Conservation (phyloP, 2,329 filamentous ascomycete species). For the Colletotrichum tamarilloi region DNA sequence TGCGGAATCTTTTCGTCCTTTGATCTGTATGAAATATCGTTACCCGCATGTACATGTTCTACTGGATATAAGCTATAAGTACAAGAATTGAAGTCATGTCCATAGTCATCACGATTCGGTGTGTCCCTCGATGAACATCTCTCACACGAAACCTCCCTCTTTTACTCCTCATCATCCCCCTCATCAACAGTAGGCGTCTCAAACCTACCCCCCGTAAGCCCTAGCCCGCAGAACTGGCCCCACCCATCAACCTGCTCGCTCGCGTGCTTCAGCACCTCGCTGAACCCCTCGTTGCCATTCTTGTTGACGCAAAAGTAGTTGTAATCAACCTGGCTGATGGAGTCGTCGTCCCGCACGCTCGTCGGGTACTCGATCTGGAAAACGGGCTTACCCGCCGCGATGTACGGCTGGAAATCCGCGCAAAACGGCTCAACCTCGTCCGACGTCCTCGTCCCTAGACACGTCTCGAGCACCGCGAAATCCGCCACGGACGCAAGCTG, state of each 20-base stretch:
- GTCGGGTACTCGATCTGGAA: slow-evolving; percentile 49
- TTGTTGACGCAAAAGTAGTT: slow-evolving; percentile 41
- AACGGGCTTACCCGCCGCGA: slow-evolving; percentile 45
- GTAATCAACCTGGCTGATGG: slow-evolving; percentile 40
- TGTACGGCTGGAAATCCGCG: slow-evolving; percentile 43
- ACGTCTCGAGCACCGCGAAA: slow-evolving; percentile 51
- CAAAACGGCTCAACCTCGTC: slow-evolving; percentile 44
- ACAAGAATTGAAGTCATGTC: neutral
- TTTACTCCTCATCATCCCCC: slow-evolving; percentile 8
- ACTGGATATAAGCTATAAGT: neutral
- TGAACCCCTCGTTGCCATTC: slow-evolving; percentile 44
- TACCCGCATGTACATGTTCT: neutral
- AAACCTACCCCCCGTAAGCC: slow-evolving; percentile 35
- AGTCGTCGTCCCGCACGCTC: slow-evolving; percentile 39
- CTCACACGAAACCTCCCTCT: too few relatives aligned
- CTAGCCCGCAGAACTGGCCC: slow-evolving; percentile 44
- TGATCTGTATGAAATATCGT: neutral
- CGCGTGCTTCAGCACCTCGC: slow-evolving; percentile 47
- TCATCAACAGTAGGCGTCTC: slow-evolving; percentile 39
- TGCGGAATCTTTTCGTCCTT: neutral
- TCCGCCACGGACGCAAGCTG: slow-evolving; percentile 42
- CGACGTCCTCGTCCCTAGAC: slow-evolving; percentile 33
- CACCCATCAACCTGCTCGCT: slow-evolving; percentile 46
- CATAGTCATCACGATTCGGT: neutral
- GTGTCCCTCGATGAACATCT: neutral